These are phyloP conservation scores for Komagataella pseudopastoris DNA, from an alignment of 805 yeast genomes.

Conservation along the genomic window DNA sequence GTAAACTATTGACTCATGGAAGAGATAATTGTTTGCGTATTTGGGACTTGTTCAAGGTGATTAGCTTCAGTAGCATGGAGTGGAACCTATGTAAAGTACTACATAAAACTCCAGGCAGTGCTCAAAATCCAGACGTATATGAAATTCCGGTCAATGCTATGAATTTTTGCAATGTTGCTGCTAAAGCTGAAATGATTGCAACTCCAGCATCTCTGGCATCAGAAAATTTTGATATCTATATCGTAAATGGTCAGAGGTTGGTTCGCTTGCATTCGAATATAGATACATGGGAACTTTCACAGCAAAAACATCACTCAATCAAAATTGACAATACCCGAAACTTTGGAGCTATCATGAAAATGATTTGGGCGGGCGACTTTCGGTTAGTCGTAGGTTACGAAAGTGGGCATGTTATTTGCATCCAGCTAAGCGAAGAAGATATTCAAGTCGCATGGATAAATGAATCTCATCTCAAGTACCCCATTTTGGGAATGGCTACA, in stretches of 20 bases:
- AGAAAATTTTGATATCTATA: slow-evolving; percentile 50
- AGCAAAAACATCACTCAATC: neutral
- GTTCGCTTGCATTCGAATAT: neutral
- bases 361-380: slow-evolving; percentile 22
- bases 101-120: slow-evolving; percentile 2
- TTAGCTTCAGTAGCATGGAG: slow-evolving; percentile 9
- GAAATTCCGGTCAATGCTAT: slow-evolving; percentile 60
- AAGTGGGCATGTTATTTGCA: slow-evolving; percentile 42
- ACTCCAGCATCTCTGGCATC: slow-evolving; percentile 59
- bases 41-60: slow-evolving; percentile 24
- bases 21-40: slow-evolving; percentile 43
- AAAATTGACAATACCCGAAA: slow-evolving; percentile 11
- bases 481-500: neutral
- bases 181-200: slow-evolving; percentile 16
- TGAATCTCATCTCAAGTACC: neutral
- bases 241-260: neutral
- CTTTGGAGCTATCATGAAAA: slow-evolving; percentile 58
- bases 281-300: neutral
- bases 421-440: neutral
- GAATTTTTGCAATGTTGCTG: slow-evolving; percentile 56
- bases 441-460: neutral
- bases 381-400: slow-evolving; percentile 51
- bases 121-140: slow-evolving; percentile 16
- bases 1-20: slow-evolving; percentile 48
- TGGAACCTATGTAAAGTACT: slow-evolving; percentile 12